A percentile compares a stretch with the other conserved stretches of the same genome.
Conservation (phyloP, 83 land plant species). For the Thuja plicata region DNA sequence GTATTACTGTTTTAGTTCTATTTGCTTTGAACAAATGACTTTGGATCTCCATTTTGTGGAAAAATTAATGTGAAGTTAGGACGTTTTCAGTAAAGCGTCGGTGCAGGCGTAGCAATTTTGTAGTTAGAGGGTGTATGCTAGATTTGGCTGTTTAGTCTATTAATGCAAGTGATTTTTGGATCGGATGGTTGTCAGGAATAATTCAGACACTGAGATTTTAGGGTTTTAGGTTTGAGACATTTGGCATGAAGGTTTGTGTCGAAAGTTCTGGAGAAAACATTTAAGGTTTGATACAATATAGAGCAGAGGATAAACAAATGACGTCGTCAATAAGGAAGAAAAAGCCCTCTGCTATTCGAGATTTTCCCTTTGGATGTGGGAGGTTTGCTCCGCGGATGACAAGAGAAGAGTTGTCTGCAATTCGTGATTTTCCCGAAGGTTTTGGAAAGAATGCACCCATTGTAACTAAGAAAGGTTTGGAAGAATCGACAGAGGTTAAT, state of each 20-base stretch:
- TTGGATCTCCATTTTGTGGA: neutral
- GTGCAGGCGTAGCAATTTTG: neutral
- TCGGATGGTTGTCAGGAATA: neutral
- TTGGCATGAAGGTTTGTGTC: neutral
- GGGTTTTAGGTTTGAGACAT: neutral
- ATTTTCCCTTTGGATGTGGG: slow-evolving; percentile 19
- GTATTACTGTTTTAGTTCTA: no score
- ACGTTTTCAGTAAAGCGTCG: neutral
- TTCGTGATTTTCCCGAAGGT: slow-evolving; percentile 14
- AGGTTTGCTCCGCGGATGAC: slow-evolving; percentile 1
- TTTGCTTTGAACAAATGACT: neutral
- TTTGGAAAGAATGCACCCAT: slow-evolving; percentile 12
- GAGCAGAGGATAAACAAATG: neutral
- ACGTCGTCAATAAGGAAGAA: neutral
- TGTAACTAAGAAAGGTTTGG: neutral
- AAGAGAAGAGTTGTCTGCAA: slow-evolving; percentile 13
- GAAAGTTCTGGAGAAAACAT: neutral
- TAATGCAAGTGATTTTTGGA: neutral
- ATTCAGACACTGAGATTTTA: neutral
- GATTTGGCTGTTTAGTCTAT: neutral
- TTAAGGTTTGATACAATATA: neutral
- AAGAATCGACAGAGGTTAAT: neutral
- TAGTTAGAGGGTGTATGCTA: neutral
- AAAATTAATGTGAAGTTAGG: neutral
- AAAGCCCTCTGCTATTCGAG: slow-evolving; percentile 11